Base-by-base conservation (phyloP, 2,329 filamentous ascomycete genomes). In the Arthroderma sp. region DNA sequence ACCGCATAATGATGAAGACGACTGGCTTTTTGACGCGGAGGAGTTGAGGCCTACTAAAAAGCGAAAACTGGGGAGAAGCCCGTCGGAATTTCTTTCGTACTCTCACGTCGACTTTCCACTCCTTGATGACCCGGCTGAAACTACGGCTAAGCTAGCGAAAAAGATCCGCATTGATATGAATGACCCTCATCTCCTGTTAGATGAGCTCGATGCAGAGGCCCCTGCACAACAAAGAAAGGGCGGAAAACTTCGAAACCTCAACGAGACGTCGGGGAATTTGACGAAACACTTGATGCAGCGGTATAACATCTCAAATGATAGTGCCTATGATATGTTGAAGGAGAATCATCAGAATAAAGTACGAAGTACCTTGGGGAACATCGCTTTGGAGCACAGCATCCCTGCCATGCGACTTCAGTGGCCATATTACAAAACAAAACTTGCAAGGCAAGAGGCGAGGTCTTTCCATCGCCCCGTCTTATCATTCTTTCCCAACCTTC, bases 281-380 rank as follows among this genome's bases (percentile, higher is more conserved):
- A 78, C 80, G 3, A 83, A 82, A 44, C 80, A 85, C 45, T 74
- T 94, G 32, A 77, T 77, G 33, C 77, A 82, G 53, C 81, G 89
- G 36, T 98, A 94, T 72, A 96, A 96, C 59, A 84, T 93, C 47
- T 94, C 88, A 29, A 96, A 96, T 51, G 91, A 98, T 57, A 83
- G 91, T 48, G 88, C 88, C 1, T 98, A 98, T 61, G 88, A 96
- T 58, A 78, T 87, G 48, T 75, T 98, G 38, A 96, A 96, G 65
- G 87, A 94, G 63, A 96, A 95, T 58, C 88, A 94, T 58, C 86
- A 94, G 66, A 87, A 86, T 72, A 96, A 94, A 65, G 85, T 98
- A 49, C 80, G 91, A 53, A 91, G 87, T 43, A 94, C 86, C 1
- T 77, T 98, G 49, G 86, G 87, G 38, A 89, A 88, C 58, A 78